Conservation (phyloP, 345 rosid species). For the Rhodamnia argentea region DNA sequence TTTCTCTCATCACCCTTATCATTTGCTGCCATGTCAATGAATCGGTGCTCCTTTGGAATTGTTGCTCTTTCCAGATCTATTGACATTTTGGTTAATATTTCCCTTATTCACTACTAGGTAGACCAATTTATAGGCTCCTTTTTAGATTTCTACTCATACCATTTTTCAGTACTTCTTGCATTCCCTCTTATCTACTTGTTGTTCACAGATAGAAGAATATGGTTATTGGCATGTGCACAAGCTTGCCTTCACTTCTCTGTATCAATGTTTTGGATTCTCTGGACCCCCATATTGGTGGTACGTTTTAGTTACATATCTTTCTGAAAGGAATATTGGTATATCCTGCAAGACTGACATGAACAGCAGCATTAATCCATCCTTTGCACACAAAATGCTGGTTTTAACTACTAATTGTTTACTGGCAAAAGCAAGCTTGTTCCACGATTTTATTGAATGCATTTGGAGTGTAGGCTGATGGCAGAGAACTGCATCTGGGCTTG, state of each 20-base stretch:
- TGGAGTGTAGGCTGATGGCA: slow-evolving; percentile 76
- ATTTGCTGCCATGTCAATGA: neutral
- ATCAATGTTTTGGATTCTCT: slow-evolving; percentile 78
- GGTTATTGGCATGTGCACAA: slow-evolving; percentile 69
- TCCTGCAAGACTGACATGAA: neutral
- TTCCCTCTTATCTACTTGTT: neutral
- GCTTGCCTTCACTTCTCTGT: slow-evolving; percentile 79
- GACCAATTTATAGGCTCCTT: neutral
- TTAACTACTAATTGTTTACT: neutral
- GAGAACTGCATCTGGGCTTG: slow-evolving; percentile 79
- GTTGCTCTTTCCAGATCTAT: neutral
- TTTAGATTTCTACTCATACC: neutral
- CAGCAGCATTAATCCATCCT: neutral
- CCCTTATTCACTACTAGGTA: neutral
- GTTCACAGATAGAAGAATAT: slow-evolving; percentile 70
- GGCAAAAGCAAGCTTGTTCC: neutral
- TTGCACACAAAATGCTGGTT: neutral
- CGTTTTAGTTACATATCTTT: slow-evolving; percentile 6
- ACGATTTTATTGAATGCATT: neutral
- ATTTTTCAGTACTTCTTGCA: neutral
- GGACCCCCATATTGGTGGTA: slow-evolving; percentile 97
- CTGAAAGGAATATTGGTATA: neutral
- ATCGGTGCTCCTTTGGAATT: neutral
- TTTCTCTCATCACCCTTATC: neutral
- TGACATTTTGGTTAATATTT: neutral